A percentile compares a stretch with the other conserved stretches of the same genome.
These are phyloP conservation scores for Candida nanaspora DNA, from an alignment of 805 yeast genomes.

Conservation along the genomic window DNA sequence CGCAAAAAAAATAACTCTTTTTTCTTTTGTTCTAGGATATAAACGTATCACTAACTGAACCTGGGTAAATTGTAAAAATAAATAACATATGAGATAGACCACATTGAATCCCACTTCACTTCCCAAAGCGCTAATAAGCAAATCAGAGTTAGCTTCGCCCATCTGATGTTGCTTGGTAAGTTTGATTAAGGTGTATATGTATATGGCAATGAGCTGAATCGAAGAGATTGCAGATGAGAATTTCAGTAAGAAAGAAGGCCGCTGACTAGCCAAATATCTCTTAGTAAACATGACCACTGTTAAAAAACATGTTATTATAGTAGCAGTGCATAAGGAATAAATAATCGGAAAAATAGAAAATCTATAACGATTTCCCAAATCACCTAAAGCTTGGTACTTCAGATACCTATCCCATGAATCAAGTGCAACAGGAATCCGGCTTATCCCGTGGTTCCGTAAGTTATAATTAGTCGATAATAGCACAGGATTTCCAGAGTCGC, in stretches of 20 bases:
- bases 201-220: constrained; percentile 43
- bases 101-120: constrained; percentile 39
- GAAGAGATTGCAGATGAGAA: constrained; percentile 46
- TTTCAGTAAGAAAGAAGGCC: constrained; percentile 46
- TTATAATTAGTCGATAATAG: constrained; percentile 13
- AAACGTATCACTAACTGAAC: constrained; percentile 65
- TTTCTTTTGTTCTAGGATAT: constrained; percentile 62
- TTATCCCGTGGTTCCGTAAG: constrained; percentile 12
- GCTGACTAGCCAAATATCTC: constrained; percentile 41
- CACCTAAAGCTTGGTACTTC: constrained; percentile 24
- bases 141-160: constrained; percentile 37
- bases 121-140: constrained; percentile 38
- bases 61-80: constrained; percentile 57
- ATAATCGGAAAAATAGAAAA: constrained; percentile 56
- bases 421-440: constrained; percentile 34
- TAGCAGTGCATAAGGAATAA: constrained; percentile 55
- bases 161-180: constrained; percentile 40
- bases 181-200: constrained; percentile 38
- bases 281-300: constrained; percentile 60
- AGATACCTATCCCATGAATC: constrained; percentile 44
- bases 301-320: constrained; percentile 55
- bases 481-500: constrained; percentile 14
- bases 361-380: constrained; percentile 30
- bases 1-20: constrained; percentile 48
- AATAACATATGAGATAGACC: constrained; percentile 50